These are phyloP conservation scores for Metschnikowia arizonensis DNA, from an alignment of 805 yeast species.

Conservation along the genomic window DNA sequence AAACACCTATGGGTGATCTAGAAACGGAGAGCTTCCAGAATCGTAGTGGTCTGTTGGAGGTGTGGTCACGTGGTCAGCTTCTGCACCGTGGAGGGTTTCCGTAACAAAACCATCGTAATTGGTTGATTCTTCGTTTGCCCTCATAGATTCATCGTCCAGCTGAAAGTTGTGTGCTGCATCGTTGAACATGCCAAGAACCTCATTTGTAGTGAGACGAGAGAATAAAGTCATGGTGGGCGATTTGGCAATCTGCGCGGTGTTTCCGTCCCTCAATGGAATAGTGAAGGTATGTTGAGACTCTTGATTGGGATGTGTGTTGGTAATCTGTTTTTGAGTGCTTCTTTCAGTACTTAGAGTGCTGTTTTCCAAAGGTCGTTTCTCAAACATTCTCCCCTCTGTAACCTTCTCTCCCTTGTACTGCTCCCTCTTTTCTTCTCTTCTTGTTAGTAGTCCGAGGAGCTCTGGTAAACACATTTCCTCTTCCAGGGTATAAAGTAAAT, in stretches of 20 bases:
- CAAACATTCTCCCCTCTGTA: background rate
- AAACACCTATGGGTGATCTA: background rate
- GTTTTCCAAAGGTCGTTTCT: background rate
- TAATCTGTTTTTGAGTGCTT: background rate
- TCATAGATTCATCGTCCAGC: constrained; percentile 28
- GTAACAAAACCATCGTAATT: constrained; percentile 47
- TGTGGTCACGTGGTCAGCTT: constrained; percentile 15
- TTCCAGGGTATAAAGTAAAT: constrained; percentile 45
- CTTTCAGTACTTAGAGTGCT: too few species aligned
- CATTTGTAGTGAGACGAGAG: constrained; percentile 71
- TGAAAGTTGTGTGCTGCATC: constrained; percentile 38
- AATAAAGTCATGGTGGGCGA: constrained; percentile 80
- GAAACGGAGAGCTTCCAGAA: constrained; percentile 44
- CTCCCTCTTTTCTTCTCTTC: background rate
- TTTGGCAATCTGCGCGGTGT: constrained; percentile 29
- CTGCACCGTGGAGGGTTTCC: constrained; percentile 36
- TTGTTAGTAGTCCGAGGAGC: constrained; percentile 38
- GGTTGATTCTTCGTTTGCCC: constrained; percentile 24
- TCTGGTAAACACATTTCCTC: constrained; percentile 65
- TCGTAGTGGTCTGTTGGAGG: constrained; percentile 29
- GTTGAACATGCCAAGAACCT: constrained; percentile 72
- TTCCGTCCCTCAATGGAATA: constrained; percentile 43
- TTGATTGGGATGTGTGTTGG: background rate
- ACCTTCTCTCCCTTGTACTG: background rate
- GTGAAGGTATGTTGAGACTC: constrained; percentile 30